These are phyloP conservation scores for Fagus crenata DNA, from an alignment of 306 rosid genomes.

Conservation along the genomic window DNA sequence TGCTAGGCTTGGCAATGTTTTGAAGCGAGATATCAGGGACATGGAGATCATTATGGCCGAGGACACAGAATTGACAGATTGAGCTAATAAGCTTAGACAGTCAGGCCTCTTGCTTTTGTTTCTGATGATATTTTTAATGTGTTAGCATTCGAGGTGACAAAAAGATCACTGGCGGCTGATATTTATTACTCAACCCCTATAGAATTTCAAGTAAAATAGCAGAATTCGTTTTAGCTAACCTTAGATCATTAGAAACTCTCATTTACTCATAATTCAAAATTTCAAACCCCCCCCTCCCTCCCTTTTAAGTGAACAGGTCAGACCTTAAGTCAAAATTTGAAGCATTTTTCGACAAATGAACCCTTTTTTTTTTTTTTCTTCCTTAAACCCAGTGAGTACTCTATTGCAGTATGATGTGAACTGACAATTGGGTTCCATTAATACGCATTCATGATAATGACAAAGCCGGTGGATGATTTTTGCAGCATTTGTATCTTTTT, in stretches of 20 bases:
- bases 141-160: background rate
- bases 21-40: constrained; percentile 85
- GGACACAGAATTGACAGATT: constrained; percentile 44
- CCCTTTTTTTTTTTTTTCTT: too few relatives aligned
- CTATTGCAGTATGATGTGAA: too few relatives aligned
- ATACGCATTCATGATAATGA: too few relatives aligned
- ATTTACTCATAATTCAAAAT: background rate
- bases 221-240: background rate
- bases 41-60: constrained; percentile 88
- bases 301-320: background rate
- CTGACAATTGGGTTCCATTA: too few relatives aligned
- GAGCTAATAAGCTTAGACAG: background rate
- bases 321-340: background rate
- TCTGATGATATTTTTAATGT: background rate
- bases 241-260: background rate
- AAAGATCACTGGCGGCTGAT: background rate
- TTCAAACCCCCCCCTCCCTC: too few relatives aligned
- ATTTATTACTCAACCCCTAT: background rate
- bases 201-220: background rate
- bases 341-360: too few relatives aligned
- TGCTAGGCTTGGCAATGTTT: constrained; percentile 82
- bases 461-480: background rate
- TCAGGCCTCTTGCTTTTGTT: background rate
- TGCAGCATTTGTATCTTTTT: background rate
- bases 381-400: background rate